Conservation (phyloP, 2,329 filamentous ascomycete species). For the Geoglossum cookeanum region DNA sequence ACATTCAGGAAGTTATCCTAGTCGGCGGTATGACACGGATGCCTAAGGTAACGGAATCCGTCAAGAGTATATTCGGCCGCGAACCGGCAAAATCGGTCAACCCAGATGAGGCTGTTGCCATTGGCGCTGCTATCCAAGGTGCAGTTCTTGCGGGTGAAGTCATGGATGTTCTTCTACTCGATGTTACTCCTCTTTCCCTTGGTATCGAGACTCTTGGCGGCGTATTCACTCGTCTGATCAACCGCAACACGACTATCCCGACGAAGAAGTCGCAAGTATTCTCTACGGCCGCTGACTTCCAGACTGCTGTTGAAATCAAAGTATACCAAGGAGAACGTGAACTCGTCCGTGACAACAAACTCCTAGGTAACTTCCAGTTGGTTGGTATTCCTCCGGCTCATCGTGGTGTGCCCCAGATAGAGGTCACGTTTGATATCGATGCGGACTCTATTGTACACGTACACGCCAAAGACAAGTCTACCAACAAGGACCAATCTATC, state of each 20-base stretch:
- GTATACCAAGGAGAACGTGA: slow-evolving; percentile 99
- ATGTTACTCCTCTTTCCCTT: slow-evolving; percentile 88
- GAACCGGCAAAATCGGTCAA: slow-evolving; percentile 97
- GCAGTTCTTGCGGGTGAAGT: slow-evolving; percentile 92
- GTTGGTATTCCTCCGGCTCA: slow-evolving; percentile 91
- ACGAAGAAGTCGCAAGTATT: slow-evolving; percentile 99
- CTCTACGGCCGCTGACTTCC: slow-evolving; percentile 94
- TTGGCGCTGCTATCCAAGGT: slow-evolving; percentile 93
- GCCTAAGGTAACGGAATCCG: slow-evolving; percentile 92
- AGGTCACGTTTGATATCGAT: slow-evolving; percentile 98
- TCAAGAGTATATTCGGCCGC: slow-evolving; percentile 91
- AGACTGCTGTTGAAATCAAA: slow-evolving; percentile 98
- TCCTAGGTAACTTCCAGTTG: slow-evolving; percentile 98
- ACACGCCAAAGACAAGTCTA: slow-evolving; percentile 96
- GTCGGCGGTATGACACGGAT: slow-evolving; percentile 99
- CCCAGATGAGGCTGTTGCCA: slow-evolving; percentile 94
- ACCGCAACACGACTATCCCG: slow-evolving; percentile 96
- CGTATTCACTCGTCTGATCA: slow-evolving; percentile 96
- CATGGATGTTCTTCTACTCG: slow-evolving; percentile 84
- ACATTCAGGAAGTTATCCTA: slow-evolving; percentile 94
- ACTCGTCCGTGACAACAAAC: slow-evolving; percentile 95
- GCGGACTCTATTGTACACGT: slow-evolving; percentile 97
- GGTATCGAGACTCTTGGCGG: slow-evolving; percentile 97
- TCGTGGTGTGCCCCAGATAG: slow-evolving; percentile 87
- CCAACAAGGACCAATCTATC: slow-evolving; percentile 98